Base-by-base conservation (phyloP, 352 stramenopile genomes). In the Phytophthora pinifolia region DNA sequence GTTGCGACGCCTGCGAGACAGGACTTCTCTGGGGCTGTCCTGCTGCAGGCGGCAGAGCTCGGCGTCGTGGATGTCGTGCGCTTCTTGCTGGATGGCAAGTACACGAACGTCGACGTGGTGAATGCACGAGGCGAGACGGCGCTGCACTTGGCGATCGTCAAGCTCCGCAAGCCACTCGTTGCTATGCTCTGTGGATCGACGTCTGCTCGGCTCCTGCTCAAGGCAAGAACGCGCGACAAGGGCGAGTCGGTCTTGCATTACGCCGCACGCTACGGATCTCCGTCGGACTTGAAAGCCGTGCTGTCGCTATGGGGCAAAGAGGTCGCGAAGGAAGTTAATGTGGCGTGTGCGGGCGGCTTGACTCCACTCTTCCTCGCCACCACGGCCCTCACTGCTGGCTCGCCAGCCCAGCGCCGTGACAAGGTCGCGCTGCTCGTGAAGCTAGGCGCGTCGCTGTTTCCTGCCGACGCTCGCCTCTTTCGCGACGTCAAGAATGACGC, bases 91-190 rank as follows among this genome's bases (percentile, higher is more conserved):
- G 53, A 63, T 6, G 53, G 53, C 9, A 55, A 62, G 27, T 69
- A 65, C 53, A 61, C 57, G 18, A 69, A 41, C 39, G 39, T 68
- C 32, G 59, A 65, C 31, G 45, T 69, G 14, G 35, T 54, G 12
- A 75, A 75, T 39, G 62, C 51, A 9, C 62, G 58, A n/a, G 66
- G 62, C 15, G 62, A 72, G 46, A 65, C 67, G 4, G 57, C 59
- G 17, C 42, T 75, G 35, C 66, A 75, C n/a, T 22, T 75, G 42
- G 66, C 57, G 4, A 66, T 75, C 10, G 50, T 69, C 32, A 62
- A 72, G 57, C 48, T 62, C 13, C 54, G 52, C 18, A 54, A 57
- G 34, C 22, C 36, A 14, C 30, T 72, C 4, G 44, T 72, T 18
- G 37, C 67, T 6, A 57, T 67, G 46, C 14, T 71, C 39, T 67